Conservation (phyloP, 2,329 filamentous ascomycete species). For the Trichoderma endophyticum region DNA sequence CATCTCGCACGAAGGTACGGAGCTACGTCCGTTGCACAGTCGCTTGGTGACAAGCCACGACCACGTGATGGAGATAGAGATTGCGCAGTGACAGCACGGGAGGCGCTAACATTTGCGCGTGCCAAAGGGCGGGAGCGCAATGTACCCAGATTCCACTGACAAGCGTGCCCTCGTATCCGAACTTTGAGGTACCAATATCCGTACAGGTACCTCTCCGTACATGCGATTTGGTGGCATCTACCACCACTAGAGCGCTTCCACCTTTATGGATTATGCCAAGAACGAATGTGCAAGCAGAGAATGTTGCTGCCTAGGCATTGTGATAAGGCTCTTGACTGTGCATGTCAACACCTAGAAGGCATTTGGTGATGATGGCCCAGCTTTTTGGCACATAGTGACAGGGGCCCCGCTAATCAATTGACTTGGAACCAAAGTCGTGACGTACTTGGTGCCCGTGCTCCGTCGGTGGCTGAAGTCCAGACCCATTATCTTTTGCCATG, state of each 20-base stretch:
- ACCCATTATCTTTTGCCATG: not conserved
- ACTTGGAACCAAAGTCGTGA: not conserved
- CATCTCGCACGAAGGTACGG: not conserved
- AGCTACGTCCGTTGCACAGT: not conserved
- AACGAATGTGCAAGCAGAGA: not conserved
- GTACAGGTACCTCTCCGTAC: not conserved
- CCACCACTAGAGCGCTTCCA: not conserved
- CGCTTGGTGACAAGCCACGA: not conserved
- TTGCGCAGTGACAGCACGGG: not conserved
- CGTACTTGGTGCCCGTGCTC: not conserved
- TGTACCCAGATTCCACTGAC: not conserved
- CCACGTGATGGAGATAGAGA: constrained; percentile 7
- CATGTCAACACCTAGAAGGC: not conserved
- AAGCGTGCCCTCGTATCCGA: not conserved
- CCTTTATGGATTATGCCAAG: not conserved
- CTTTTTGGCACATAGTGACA: not conserved
- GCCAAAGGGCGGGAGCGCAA: not conserved
- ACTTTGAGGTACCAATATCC: not conserved
- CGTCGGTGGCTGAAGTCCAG: not conserved
- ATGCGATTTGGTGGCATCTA: not conserved
- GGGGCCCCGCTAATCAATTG: not conserved
- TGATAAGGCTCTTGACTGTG: not conserved
- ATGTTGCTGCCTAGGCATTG: constrained; percentile 3
- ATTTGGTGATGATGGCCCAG: not conserved
- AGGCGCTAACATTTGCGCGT: constrained; percentile 5